Percentiles rank a stretch among this genome's conserved stretches.
Conservation (phyloP, 805 yeast species). For the Cyberlindnera mississippiensis region DNA sequence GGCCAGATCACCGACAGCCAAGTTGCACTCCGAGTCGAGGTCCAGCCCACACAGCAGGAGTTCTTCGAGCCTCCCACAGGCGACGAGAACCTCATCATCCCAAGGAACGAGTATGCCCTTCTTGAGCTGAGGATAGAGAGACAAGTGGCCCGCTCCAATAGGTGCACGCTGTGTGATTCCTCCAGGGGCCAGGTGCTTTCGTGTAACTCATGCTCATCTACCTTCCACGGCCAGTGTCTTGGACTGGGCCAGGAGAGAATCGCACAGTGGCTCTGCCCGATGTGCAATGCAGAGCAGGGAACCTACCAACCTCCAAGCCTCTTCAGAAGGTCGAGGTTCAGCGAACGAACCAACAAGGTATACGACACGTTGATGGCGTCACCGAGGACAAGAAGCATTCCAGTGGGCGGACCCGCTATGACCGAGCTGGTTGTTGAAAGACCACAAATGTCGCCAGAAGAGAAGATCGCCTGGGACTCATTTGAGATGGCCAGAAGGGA, state of each 20-base stretch:
- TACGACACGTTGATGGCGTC: slow-evolving; percentile 18
- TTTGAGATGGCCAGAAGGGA: slow-evolving; percentile 21
- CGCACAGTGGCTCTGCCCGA: slow-evolving; percentile 46
- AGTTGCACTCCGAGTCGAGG: slow-evolving; percentile 14
- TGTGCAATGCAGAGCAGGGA: slow-evolving; percentile 43
- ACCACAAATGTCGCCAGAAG: slow-evolving; percentile 18
- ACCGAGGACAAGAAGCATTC: slow-evolving; percentile 3
- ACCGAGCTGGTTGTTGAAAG: slow-evolving; percentile 13
- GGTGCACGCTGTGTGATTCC: slow-evolving; percentile 25
- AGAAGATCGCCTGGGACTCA: slow-evolving; percentile 23
- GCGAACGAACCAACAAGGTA: slow-evolving; percentile 28
- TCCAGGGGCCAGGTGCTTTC: slow-evolving; percentile 16
- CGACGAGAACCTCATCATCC: slow-evolving; percentile 4
- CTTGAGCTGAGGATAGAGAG: slow-evolving; percentile 20
- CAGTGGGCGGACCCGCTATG: slow-evolving; percentile 1
- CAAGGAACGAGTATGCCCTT: slow-evolving; percentile 3
- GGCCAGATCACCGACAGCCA: slow-evolving; percentile 14
- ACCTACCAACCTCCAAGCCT: slow-evolving; percentile 16
- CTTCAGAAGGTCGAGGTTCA: slow-evolving; percentile 26
- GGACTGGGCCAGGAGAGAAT: slow-evolving; percentile 26
- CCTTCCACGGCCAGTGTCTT: slow-evolving; percentile 40
- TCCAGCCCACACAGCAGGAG: slow-evolving; percentile 11
- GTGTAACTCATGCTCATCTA: slow-evolving; percentile 35
- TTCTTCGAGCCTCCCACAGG: slow-evolving; percentile 17
- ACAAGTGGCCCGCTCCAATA: slow-evolving; percentile 22